Evolutionary conservation across 257 asterid genomes (phyloP).

Genomic region (Vinca minor): DNA sequence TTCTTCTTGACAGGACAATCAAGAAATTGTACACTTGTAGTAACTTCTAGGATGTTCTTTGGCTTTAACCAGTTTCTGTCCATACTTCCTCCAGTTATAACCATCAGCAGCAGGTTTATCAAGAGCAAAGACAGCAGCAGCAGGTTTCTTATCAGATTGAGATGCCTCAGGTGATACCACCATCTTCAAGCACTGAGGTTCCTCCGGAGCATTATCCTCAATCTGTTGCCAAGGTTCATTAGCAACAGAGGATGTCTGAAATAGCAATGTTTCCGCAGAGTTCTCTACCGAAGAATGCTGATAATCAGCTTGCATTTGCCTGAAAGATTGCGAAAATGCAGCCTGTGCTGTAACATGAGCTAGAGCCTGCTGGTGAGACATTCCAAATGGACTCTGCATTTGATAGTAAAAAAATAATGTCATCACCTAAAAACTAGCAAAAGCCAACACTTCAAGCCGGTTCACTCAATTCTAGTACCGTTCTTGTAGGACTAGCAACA

Average conservation of each 20-base stretch:
- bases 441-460: background rate
- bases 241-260: too few relatives aligned
- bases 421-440: background rate
- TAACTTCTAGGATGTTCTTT: slow-evolving; percentile 92
- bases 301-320: slow-evolving; percentile 48
- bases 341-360: slow-evolving; percentile 99
- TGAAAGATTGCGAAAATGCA: slow-evolving; percentile 50
- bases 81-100: slow-evolving; percentile 97
- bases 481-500: too few relatives aligned
- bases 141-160: slow-evolving; percentile 41
- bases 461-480: too few relatives aligned
- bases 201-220: slow-evolving; percentile 16
- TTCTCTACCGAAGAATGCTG: slow-evolving; percentile 35
- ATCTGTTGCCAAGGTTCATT: slow-evolving; percentile 24
- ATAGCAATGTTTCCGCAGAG: slow-evolving; percentile 34
- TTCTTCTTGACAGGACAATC: slow-evolving; percentile 81
- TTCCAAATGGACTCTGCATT: slow-evolving; percentile 91
- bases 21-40: slow-evolving; percentile 62
- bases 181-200: too few relatives aligned
- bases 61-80: slow-evolving; percentile 82
- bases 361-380: slow-evolving; percentile 95
- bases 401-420: slow-evolving; percentile 8
- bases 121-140: slow-evolving; percentile 14
- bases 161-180: slow-evolving; percentile 43
- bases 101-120: slow-evolving; percentile 78